phyloP scores from a whole-genome alignment of 768 basidiomycete species.

The Auricularia sp. region DNA sequence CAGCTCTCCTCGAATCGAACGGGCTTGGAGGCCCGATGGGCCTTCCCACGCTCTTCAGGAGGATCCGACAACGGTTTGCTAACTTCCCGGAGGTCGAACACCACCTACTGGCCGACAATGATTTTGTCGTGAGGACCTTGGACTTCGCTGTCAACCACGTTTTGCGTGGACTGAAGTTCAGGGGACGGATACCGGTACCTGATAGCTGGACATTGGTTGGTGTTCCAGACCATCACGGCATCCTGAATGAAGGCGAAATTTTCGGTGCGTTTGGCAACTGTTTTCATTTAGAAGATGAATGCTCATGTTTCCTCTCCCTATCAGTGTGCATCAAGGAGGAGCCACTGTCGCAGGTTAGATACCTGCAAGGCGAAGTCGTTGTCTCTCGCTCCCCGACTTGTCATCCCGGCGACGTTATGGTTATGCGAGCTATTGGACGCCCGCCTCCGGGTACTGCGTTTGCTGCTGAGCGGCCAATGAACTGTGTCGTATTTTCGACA shows the following conservation, averaged over 20 bases:
- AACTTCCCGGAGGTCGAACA: slow-evolving; percentile 16
- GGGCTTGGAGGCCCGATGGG: slow-evolving; percentile 46
- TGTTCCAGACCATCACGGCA: slow-evolving; percentile 53
- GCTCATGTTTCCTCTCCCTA: not conserved
- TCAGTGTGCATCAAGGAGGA: not conserved
- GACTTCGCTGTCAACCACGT: slow-evolving; percentile 49
- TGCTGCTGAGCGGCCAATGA: slow-evolving; percentile 35
- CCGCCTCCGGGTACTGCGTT: slow-evolving; percentile 44
- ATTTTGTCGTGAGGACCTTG: slow-evolving; percentile 44
- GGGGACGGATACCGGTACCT: slow-evolving; percentile 57
- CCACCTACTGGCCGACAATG: slow-evolving; percentile 15
- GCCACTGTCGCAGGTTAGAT: slow-evolving; percentile 24
- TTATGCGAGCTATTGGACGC: slow-evolving; percentile 47
- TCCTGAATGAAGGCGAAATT: slow-evolving; percentile 43
- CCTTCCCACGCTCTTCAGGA: slow-evolving; percentile 35
- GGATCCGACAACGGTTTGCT: slow-evolving; percentile 3
- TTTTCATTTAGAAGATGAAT: no score
- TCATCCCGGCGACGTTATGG: slow-evolving; percentile 57
- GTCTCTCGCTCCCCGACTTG: slow-evolving; percentile 59
- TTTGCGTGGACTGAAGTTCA: slow-evolving; percentile 54
- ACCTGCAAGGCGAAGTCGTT: slow-evolving; percentile 43
- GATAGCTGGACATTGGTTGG: slow-evolving; percentile 60
- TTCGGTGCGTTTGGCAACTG: slow-evolving; percentile 32
- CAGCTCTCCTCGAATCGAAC: slow-evolving; percentile 40
- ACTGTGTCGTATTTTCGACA: slow-evolving; percentile 21